Evolutionary conservation across 768 basidiomycete genomes (phyloP), one percentile per base, ranked within the genome.

Genomic region (Fomitopsis serialis): DNA sequence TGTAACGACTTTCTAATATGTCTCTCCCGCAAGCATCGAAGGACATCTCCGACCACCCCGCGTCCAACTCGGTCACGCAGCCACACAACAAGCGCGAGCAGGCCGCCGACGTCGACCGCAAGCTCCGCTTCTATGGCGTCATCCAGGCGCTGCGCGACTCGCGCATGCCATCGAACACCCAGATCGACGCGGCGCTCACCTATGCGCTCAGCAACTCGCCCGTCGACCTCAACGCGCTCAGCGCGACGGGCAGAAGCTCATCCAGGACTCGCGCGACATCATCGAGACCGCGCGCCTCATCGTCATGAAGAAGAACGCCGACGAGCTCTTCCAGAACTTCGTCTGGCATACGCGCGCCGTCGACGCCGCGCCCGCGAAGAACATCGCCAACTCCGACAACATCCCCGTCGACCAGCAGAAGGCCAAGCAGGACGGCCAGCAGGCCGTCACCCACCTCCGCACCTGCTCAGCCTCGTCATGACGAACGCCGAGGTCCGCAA

Each of bases 401-500:
- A 58, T 70, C 52, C 78, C 81, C n/a, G 74, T 81, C n/a, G 77
- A 79, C 55, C 75, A 75, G 54, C 72, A 74, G 1, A 87, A 72
- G 53, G 37, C 43, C 15, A 42, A 45, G 50, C 45, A 7, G 34
- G 63, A 63, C 36, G 64, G 60, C 34, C 64, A 60, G 27, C 57
- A 62, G 89, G 92, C 92, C 21, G 81, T 89, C 44, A 78, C 78
- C 52, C 92, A 98, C 69, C 80, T 98, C 15, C 90, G 94, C 58
- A 94, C 93, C 80, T 99, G 45, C 75, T 91, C 55, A 80, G 81
- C 42, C 85, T 98, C 62, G 76, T 98, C 63, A 76, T 93, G 57
- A 96, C 95, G 65, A 99, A 99, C 72, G 87, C 89, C 0, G 90
- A 96, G 72, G 87, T 89, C 27, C 87, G 93, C 62, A 96, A 97